Percentiles rank a stretch among this genome's conserved stretches.
Conservation (phyloP, 306 rosid species). For the Pterocarpus santalinus region DNA sequence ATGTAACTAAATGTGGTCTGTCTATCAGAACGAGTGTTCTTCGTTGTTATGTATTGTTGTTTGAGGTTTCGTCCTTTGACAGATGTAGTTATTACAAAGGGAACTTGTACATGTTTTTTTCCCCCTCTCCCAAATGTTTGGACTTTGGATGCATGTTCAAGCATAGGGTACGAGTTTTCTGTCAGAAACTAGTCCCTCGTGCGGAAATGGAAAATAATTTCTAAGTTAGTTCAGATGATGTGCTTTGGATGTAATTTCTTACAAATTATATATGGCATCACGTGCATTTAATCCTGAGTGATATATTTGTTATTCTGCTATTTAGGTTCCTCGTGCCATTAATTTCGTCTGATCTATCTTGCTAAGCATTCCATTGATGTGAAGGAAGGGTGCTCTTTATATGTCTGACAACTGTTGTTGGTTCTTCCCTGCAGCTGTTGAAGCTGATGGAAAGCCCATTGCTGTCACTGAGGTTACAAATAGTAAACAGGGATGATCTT, state of each 20-base stretch:
- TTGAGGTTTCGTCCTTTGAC: background rate
- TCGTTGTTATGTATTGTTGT: background rate
- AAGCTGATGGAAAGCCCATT: conserved; percentile 49
- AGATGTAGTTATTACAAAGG: background rate
- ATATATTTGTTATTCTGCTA: no score
- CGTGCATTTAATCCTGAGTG: no score
- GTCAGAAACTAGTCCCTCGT: background rate
- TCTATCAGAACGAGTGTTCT: background rate
- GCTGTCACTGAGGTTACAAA: conserved; percentile 52
- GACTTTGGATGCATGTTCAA: background rate
- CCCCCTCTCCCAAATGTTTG: background rate
- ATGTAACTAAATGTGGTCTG: background rate
- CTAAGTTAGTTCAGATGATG: background rate
- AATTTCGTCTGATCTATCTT: conserved; percentile 21
- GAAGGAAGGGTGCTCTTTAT: background rate
- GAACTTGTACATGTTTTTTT: background rate
- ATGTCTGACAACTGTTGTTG: conserved; percentile 26
- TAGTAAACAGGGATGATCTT: conserved; percentile 50
- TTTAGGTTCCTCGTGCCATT: conserved; percentile 14
- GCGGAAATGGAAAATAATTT: conserved; percentile 6
- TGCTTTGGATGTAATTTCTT: background rate
- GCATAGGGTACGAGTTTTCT: background rate
- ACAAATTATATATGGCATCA: background rate
- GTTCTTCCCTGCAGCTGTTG: conserved; percentile 48
- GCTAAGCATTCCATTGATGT: background rate